Evolutionary conservation across 2,329 filamentous ascomycete genomes (phyloP).

Genomic region (Sordariomycetes sp.): DNA sequence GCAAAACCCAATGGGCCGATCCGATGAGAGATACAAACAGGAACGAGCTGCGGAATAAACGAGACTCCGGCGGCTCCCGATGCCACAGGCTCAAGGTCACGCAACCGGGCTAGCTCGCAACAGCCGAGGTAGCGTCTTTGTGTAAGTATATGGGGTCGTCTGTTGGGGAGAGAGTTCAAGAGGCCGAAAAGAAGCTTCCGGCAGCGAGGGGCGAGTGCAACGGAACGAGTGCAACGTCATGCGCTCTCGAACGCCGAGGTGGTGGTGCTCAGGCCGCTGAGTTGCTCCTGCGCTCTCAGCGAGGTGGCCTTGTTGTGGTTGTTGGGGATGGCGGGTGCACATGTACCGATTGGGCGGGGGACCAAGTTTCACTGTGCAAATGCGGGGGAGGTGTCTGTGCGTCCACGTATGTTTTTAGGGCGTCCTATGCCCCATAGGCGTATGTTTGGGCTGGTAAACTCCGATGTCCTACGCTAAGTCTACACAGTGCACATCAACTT

Average conservation of each 20-base stretch:
- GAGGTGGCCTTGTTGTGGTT: background rate
- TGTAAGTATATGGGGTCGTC: background rate
- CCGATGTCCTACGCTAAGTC: too few relatives aligned
- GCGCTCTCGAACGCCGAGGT: constrained; percentile 1
- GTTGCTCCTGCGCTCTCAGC: background rate
- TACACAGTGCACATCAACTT: too few relatives aligned
- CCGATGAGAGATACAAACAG: background rate
- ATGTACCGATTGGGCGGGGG: background rate
- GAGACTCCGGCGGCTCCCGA: background rate
- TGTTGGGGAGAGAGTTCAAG: background rate
- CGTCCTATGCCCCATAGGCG: too few relatives aligned
- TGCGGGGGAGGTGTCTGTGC: too few relatives aligned
- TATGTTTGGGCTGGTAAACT: too few relatives aligned
- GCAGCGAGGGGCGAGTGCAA: too few relatives aligned
- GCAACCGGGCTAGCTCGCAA: background rate
- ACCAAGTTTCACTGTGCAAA: too few relatives aligned
- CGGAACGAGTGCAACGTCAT: constrained; percentile 4
- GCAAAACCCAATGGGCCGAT: background rate
- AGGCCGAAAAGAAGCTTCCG: background rate
- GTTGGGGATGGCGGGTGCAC: background rate
- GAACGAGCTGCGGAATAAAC: background rate
- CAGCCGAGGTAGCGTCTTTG: background rate
- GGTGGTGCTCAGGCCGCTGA: background rate
- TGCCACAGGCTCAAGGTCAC: background rate
- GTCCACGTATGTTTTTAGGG: too few relatives aligned